These are phyloP conservation scores for Zygosaccharomyces bailii DNA, from an alignment of 805 yeast genomes.

Conservation along the genomic window DNA sequence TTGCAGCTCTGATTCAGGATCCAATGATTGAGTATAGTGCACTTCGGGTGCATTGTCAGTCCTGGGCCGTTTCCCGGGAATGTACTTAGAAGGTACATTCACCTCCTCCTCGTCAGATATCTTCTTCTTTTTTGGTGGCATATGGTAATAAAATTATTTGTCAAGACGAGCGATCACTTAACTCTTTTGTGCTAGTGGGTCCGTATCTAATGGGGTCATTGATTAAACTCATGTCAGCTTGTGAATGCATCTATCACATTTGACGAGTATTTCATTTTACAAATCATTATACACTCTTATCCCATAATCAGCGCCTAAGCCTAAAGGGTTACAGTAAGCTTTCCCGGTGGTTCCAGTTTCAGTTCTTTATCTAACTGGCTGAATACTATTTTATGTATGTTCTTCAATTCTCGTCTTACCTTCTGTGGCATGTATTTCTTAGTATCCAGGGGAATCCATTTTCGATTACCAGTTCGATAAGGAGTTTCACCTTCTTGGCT, in stretches of 20 bases:
- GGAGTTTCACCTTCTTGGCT: constrained; percentile 37
- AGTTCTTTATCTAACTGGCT: constrained; percentile 20
- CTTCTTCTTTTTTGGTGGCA: constrained; percentile 27
- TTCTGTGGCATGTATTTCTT: constrained; percentile 13
- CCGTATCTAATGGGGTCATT: neutral
- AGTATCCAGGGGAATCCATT: constrained; percentile 15
- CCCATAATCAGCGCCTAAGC: neutral
- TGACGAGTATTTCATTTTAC: neutral
- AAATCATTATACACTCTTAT: neutral
- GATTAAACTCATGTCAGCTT: neutral
- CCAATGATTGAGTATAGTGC: constrained; percentile 30
- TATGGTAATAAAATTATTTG: neutral
- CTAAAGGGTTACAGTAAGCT: constrained; percentile 22
- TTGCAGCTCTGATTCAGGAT: constrained; percentile 33
- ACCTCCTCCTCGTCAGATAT: constrained; percentile 14
- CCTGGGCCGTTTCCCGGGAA: constrained; percentile 36
- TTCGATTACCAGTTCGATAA: constrained; percentile 33
- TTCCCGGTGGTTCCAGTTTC: constrained; percentile 16
- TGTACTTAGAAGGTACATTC: constrained; percentile 21
- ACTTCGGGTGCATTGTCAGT: constrained; percentile 21
- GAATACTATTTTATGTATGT: constrained; percentile 16
- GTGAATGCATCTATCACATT: neutral
- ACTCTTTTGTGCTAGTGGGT: too few relatives aligned
- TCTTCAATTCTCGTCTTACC: constrained; percentile 11
- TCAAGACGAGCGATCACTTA: neutral